phyloP scores from a whole-genome alignment of 768 basidiomycete genomes.

The Amanita polypyramis region DNA sequence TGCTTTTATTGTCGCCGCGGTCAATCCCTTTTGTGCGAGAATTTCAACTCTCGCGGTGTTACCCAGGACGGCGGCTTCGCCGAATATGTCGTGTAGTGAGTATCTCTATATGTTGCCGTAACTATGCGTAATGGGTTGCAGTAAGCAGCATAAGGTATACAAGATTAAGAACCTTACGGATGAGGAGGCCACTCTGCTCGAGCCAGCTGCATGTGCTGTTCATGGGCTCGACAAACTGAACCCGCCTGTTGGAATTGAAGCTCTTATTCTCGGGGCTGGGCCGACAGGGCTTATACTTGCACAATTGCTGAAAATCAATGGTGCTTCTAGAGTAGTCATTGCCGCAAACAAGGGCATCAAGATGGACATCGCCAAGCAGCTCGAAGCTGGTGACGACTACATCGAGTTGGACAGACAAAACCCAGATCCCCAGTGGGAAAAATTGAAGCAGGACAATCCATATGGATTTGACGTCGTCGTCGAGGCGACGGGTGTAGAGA shows the following conservation, averaged over 20 bases:
- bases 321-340: constrained; percentile 70
- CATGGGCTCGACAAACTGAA: constrained; percentile 86
- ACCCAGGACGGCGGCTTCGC: constrained; percentile 81
- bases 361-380: constrained; percentile 73
- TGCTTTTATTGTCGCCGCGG: constrained; percentile 88
- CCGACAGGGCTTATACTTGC: constrained; percentile 80
- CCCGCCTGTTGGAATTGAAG: constrained; percentile 75
- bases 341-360: constrained; percentile 89
- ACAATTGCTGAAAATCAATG: constrained; percentile 81
- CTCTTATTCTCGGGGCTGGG: constrained; percentile 81
- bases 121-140: constrained; percentile 8
- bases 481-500: constrained; percentile 65
- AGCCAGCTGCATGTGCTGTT: constrained; percentile 86
- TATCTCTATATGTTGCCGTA: background rate
- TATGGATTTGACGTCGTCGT: constrained; percentile 86
- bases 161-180: constrained; percentile 82
- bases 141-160: constrained; percentile 62
- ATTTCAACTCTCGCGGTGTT: constrained; percentile 75
- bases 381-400: constrained; percentile 78
- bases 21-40: constrained; percentile 73
- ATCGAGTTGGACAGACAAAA: constrained; percentile 72
- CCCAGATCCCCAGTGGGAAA: constrained; percentile 69
- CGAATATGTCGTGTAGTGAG: constrained; percentile 79
- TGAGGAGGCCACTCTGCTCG: constrained; percentile 79
- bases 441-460: constrained; percentile 71